These are phyloP conservation scores for Plenodomus tracheiphilus DNA, from an alignment of 2,329 filamentous ascomycete genomes.

Conservation along the genomic window DNA sequence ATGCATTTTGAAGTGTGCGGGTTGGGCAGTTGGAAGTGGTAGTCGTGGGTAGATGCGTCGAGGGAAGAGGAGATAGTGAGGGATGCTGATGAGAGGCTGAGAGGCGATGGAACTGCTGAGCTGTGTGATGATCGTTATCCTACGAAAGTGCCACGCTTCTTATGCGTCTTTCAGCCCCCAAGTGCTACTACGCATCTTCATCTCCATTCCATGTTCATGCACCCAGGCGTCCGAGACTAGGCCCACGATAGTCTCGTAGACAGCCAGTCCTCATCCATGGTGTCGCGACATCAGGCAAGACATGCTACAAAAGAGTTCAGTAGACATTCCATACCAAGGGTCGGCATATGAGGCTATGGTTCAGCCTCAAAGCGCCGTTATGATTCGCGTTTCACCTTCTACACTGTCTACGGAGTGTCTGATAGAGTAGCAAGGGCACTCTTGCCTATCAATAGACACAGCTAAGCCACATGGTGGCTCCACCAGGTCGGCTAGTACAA, in stretches of 20 bases:
- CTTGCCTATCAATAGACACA: too few relatives aligned
- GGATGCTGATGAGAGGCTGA: not conserved
- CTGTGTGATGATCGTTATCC: not conserved
- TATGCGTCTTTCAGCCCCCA: not conserved
- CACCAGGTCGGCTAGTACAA: too few relatives aligned
- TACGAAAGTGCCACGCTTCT: not conserved
- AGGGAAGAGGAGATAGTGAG: not conserved
- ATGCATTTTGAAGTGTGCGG: slow-evolving; percentile 6
- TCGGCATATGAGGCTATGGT: not conserved
- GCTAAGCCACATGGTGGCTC: too few relatives aligned
- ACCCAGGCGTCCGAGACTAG: not conserved
- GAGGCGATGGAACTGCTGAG: not conserved
- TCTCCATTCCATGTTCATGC: not conserved
- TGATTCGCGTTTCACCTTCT: not conserved
- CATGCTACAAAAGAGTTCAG: not conserved
- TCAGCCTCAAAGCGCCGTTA: not conserved
- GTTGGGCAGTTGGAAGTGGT: not conserved
- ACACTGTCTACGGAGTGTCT: too few relatives aligned
- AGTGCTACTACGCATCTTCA: not conserved
- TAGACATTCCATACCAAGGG: not conserved
- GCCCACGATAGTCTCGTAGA: not conserved
- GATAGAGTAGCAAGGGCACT: too few relatives aligned
- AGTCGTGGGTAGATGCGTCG: not conserved
- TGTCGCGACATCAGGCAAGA: not conserved
- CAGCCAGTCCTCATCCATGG: not conserved